Base-by-base conservation (phyloP, 495 filamentous ascomycete genomes). In the Neurospora intermedia region DNA sequence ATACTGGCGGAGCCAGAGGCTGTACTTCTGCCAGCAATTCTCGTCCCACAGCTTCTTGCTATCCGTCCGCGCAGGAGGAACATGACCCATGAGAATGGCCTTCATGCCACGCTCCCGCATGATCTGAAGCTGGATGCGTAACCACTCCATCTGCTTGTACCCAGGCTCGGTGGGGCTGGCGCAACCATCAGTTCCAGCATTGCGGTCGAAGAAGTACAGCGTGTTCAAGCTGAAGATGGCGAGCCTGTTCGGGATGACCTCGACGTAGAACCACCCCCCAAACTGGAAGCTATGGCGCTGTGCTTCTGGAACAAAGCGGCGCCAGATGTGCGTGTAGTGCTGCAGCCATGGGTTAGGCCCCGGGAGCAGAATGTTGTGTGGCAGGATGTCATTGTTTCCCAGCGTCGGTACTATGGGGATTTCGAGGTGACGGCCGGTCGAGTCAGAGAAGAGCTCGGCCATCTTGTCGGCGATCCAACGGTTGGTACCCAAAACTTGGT, bases 1-100 rank as follows among this genome's bases (percentile, higher is more conserved):
- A 77, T 94, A 99, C 77, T 94, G 92, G 77, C 89, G 85, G 75
- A 94, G 80, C 93, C 94, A 98, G 4, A 98, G 84, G 0, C 94
- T 91, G 81, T 97, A 99, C 79, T 97, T 97, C 80, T 97, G 96
- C 96, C 96, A 99, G 83, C 96, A 99, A 0, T 92, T 93, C 77
- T 89, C 87, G 74, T 97, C 94, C 96, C 96, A 99, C 75, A 87
- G 88, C 72, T 85, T 85, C 85, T 99, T 99, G 77, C 88, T 89
- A 1, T 90, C 87, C 0, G 93, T 93, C 76, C 94, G 86, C 2
- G 94, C 94, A 0, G 96, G 96, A 10, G 96, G 93, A 27, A 98
- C 94, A 84, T 99, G 96, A 0, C 96, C 96, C 72, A 90, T 96
- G 54, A 99, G 81, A 54, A 99, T 97, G 7, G 92, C 96, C 81